Conservation (phyloP, 805 yeast species). For the Yarrowia osloensis region DNA sequence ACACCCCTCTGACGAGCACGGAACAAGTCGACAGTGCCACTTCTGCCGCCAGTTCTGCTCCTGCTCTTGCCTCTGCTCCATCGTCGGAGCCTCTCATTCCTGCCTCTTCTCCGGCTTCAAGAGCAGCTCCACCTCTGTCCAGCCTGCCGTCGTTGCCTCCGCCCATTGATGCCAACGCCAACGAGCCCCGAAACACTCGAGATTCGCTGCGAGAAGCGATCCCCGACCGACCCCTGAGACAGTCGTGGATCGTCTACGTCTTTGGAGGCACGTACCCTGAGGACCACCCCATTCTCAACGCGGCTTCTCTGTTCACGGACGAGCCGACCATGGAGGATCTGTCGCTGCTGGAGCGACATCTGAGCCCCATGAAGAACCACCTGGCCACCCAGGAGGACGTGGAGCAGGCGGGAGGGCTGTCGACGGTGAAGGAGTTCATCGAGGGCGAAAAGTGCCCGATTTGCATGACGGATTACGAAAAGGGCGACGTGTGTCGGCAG, state of each 20-base stretch:
- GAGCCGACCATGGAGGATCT: slow-evolving; percentile 56
- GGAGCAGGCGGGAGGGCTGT: slow-evolving; percentile 45
- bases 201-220: slow-evolving; percentile 6
- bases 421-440: slow-evolving; percentile 37
- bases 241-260: slow-evolving; percentile 65
- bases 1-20: slow-evolving; percentile 3
- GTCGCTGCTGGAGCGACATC: slow-evolving; percentile 50
- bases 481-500: slow-evolving; percentile 51
- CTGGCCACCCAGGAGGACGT: slow-evolving; percentile 49
- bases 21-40: background rate
- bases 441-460: slow-evolving; percentile 52
- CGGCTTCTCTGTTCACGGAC: slow-evolving; percentile 52
- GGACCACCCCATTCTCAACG: slow-evolving; percentile 52
- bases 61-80: background rate
- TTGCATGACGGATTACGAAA: slow-evolving; percentile 53
- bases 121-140: background rate
- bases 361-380: slow-evolving; percentile 51
- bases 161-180: background rate
- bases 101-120: background rate
- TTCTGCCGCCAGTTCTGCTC: background rate
- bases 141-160: slow-evolving; percentile 1
- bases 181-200: slow-evolving; percentile 8
- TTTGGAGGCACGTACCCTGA: slow-evolving; percentile 57
- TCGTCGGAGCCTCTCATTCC: background rate
- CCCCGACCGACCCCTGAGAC: slow-evolving; percentile 36